Evolutionary conservation across 2,329 filamentous ascomycete species (phyloP).

Genomic region (Calonectria naviculata): DNA sequence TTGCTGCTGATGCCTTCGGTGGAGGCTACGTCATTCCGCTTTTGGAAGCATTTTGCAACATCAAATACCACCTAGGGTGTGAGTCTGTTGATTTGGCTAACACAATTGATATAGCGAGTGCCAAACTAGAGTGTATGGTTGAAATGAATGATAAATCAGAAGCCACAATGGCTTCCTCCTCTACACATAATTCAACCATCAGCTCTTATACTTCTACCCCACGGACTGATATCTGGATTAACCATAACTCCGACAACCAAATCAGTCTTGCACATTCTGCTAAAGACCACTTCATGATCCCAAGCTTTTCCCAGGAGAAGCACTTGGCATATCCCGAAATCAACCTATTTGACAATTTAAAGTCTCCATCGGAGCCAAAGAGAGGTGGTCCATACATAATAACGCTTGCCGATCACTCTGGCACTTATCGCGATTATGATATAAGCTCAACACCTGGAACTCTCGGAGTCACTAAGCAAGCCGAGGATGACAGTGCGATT

Average conservation of each 20-base stretch:
- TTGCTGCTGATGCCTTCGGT: no score
- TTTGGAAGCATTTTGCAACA: no score
- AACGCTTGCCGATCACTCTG: slow-evolving; percentile 67
- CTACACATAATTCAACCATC: no score
- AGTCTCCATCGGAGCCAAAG: slow-evolving; percentile 62
- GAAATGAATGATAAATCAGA: no score
- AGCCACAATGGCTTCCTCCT: no score
- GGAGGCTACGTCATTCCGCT: no score
- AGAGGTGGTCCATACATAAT: slow-evolving; percentile 61
- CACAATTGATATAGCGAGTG: no score
- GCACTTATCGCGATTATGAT: slow-evolving; percentile 53
- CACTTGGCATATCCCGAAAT: slow-evolving; percentile 52
- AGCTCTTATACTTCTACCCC: no score
- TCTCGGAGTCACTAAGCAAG: slow-evolving; percentile 67
- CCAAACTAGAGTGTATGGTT: no score
- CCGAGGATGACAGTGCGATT: slow-evolving; percentile 84
- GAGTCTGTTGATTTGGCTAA: no score
- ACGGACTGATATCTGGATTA: no score
- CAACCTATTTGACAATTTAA: slow-evolving; percentile 53
- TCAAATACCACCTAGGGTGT: no score
- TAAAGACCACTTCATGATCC: slow-evolving; percentile 60
- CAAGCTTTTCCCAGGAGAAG: slow-evolving; percentile 58
- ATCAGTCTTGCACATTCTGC: slow-evolving; percentile 56
- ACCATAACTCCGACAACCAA: slow-evolving; percentile 63
- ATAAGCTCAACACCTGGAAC: slow-evolving; percentile 68